A percentile compares a stretch with the other conserved stretches of the same genome.
phyloP scores from a whole-genome alignment of 805 yeast species.

The Starmerella gropengiesseri region DNA sequence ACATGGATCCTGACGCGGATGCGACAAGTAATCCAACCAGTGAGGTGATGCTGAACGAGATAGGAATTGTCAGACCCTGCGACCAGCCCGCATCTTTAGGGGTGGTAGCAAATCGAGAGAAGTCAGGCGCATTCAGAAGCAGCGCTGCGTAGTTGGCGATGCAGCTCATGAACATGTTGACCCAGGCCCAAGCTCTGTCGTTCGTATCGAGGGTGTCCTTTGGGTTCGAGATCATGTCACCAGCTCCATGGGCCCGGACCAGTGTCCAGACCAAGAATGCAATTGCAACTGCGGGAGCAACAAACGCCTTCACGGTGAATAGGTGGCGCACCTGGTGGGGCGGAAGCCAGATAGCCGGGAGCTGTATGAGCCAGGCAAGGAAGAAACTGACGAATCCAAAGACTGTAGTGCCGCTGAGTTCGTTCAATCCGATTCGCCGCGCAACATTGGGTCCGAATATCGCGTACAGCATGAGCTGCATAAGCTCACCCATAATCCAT shows the following conservation, averaged over 20 bases:
- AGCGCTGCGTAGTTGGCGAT: constrained; percentile 83
- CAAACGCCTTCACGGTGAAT: constrained; percentile 68
- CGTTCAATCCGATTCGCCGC: constrained; percentile 41
- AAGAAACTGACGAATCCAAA: constrained; percentile 67
- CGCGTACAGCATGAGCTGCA: constrained; percentile 62
- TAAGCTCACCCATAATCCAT: constrained; percentile 76
- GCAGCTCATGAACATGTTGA: constrained; percentile 65
- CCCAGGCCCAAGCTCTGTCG: constrained; percentile 72
- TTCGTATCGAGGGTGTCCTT: constrained; percentile 42
- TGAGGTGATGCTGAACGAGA: constrained; percentile 69
- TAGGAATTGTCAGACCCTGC: constrained; percentile 56
- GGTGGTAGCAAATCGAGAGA: constrained; percentile 63
- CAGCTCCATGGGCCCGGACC: constrained; percentile 68
- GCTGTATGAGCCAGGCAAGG: constrained; percentile 66
- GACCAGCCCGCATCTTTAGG: constrained; percentile 35
- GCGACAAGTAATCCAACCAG: constrained; percentile 77
- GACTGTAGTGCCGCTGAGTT: constrained; percentile 51
- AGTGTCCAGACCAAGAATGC: constrained; percentile 77
- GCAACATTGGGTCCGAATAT: constrained; percentile 39
- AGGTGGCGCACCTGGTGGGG: constrained; percentile 77
- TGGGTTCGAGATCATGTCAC: constrained; percentile 51
- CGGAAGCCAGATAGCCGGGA: constrained; percentile 71
- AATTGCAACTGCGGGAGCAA: constrained; percentile 75
- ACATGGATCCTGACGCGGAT: constrained; percentile 49
- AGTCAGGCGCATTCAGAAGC: constrained; percentile 81